Base-by-base conservation (phyloP, 257 asterid genomes). In the Fraxinus cuspidata region DNA sequence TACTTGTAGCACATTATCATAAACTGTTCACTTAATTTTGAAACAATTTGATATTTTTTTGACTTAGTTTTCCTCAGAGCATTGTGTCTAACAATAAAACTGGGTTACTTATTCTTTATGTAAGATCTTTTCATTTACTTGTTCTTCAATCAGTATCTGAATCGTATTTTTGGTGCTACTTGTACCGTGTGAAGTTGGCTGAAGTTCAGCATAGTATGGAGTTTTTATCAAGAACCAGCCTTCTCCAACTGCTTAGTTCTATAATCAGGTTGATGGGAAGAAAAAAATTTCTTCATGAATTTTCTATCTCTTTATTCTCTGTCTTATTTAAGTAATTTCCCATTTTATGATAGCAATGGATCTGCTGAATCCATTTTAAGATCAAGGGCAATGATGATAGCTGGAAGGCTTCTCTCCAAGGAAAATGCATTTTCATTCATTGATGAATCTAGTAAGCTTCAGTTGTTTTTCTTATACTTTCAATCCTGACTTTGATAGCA, bases 351-450 rank as follows among this genome's bases (percentile, higher is more conserved):
- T 74, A 93, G 98, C 88, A 84, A 86, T 87, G 90, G 70, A 74
- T 87, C 92, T 63, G 84, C 97, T 56, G 98, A 92, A 18, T 85
- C 97, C 74, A 85, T 89, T 67, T 86, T 92, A 82, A 90, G 97
- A 87, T 92, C 98, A 67, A 90, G 99, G 86, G 91, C 98, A 72
- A 88, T 93, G 97, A 84, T 87, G 94, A 90, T 92, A 83, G 84
- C 92, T 71, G 99, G 99, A 75, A 92, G 99, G 88, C 87, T 95
- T 82, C 87, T 95, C 80, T 92, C 97, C 73, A 90, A 83, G 83
- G 97, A 89, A 80, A 90, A 89, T 81, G 95, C 93, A 34, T 89
- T 90, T 82, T 83, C 84, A 72, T 89, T 87, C 76, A 81, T 91
- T 10, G 92, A 90, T 56, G 96, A 89, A 85, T 83, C 90, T 47